Conservation (phyloP, 352 stramenopile species). For the Pythium sp. region DNA sequence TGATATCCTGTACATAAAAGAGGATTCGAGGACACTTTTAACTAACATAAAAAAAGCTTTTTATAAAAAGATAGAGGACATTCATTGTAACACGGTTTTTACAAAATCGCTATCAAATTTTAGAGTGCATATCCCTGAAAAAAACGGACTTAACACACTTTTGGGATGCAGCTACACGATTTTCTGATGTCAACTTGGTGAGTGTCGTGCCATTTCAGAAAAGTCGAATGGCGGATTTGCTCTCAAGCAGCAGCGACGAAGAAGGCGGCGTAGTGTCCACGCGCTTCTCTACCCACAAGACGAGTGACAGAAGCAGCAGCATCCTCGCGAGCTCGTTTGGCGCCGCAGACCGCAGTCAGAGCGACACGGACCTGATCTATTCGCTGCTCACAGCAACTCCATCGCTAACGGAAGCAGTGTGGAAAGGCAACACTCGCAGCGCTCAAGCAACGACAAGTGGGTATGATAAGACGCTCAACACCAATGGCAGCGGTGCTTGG, state of each 20-base stretch:
- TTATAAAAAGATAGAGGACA: too few relatives aligned
- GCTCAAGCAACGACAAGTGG: neutral
- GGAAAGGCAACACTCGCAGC: slow-evolving; percentile 6
- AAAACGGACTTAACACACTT: too few relatives aligned
- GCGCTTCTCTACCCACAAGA: neutral
- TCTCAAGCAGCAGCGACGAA: slow-evolving; percentile 64
- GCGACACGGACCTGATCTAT: slow-evolving; percentile 7
- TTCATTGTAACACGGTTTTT: too few relatives aligned
- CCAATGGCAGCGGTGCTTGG: neutral
- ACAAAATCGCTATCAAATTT: too few relatives aligned
- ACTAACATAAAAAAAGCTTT: too few relatives aligned
- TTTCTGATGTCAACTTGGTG: too few relatives aligned
- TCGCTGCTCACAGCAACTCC: slow-evolving; percentile 5
- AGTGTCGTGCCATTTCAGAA: too few relatives aligned
- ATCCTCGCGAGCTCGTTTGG: neutral
- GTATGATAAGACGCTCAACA: neutral
- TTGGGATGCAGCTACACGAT: too few relatives aligned
- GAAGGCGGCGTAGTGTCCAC: slow-evolving; percentile 2
- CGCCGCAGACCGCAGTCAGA: slow-evolving; percentile 13
- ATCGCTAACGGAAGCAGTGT: neutral
- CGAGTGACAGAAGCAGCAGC: neutral
- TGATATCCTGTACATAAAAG: too few relatives aligned
- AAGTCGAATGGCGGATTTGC: slow-evolving; percentile 35
- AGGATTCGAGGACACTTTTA: too few relatives aligned
- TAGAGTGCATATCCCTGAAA: too few relatives aligned